Evolutionary conservation across 208 protist species (phyloP).

Genomic region (Leishmania gerbilli): DNA sequence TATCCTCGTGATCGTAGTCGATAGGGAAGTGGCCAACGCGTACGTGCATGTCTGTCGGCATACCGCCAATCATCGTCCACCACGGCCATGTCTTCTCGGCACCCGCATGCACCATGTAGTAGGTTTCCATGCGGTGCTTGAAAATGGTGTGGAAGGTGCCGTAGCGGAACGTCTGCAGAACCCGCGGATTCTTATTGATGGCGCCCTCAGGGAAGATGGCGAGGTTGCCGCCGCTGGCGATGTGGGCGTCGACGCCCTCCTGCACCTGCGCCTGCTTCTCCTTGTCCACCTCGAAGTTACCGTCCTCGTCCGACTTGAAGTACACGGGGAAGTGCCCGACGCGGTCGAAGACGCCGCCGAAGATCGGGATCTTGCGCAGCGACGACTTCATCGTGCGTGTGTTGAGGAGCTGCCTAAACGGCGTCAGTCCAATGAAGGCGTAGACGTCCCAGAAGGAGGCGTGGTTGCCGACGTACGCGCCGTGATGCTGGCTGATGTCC

Average conservation of each 20-base stretch:
- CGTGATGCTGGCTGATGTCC: conserved; percentile 17
- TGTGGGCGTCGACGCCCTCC: conserved; percentile 40
- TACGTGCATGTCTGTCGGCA: conserved; percentile 50
- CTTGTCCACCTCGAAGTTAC: conserved; percentile 69
- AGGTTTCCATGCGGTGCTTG: conserved; percentile 51
- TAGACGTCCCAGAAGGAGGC: conserved; percentile 71
- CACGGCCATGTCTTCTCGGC: conserved; percentile 65
- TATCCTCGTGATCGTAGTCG: conserved; percentile 47
- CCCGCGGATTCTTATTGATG: conserved; percentile 55
- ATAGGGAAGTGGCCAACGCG: conserved; percentile 36
- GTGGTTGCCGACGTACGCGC: conserved; percentile 55
- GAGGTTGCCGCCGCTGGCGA: conserved; percentile 44
- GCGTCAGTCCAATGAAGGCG: conserved; percentile 32
- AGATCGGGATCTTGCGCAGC: conserved; percentile 54
- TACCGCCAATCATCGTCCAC: conserved; percentile 42
- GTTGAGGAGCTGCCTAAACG: conserved; percentile 35
- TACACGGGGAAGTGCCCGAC: conserved; percentile 82
- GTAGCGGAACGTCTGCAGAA: conserved; percentile 62
- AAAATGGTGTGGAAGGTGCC: conserved; percentile 67
- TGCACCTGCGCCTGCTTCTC: conserved; percentile 60
- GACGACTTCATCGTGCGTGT: conserved; percentile 56
- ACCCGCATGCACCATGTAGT: conserved; percentile 54
- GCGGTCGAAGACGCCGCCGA: conserved; percentile 52
- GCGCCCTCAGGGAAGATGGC: conserved; percentile 75
- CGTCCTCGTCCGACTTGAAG: conserved; percentile 67